A percentile compares a stretch with the other conserved stretches of the same genome.
Evolutionary conservation across 2,329 filamentous ascomycete genomes (phyloP).

Genomic region (Rhynchosporium secalis): DNA sequence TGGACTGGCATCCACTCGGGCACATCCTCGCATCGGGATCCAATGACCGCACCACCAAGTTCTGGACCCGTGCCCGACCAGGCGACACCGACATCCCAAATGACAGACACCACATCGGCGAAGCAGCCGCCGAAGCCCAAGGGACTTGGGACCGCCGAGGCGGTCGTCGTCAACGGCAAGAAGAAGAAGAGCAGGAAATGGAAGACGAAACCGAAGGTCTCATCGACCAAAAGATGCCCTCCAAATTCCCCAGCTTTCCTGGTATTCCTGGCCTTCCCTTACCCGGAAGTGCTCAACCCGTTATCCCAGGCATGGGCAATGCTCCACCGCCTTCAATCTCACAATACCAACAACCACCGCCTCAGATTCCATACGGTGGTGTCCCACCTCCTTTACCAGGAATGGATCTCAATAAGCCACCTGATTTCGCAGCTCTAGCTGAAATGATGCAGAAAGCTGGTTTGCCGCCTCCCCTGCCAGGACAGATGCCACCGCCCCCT

Average conservation of each 20-base stretch:
- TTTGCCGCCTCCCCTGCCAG: constrained; percentile 53
- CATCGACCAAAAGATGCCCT: constrained; percentile 82
- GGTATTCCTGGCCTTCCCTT: constrained; percentile 47
- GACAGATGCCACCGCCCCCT: constrained; percentile 39
- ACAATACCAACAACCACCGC: constrained; percentile 41
- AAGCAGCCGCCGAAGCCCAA: constrained; percentile 87
- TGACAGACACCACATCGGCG: constrained; percentile 93
- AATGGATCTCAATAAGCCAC: constrained; percentile 59
- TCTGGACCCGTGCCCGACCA: constrained; percentile 90
- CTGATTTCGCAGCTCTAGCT: constrained; percentile 60
- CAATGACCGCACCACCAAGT: constrained; percentile 93
- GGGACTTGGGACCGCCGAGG: constrained; percentile 90
- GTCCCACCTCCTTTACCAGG: constrained; percentile 50
- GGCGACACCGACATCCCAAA: constrained; percentile 84
- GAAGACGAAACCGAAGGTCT: constrained; percentile 93
- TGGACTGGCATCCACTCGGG: constrained; percentile 96
- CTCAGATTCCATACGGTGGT: constrained; percentile 47
- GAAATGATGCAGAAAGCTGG: constrained; percentile 67
- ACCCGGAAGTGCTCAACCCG: constrained; percentile 41
- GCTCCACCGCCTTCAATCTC: constrained; percentile 41
- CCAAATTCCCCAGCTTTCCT: constrained; percentile 61
- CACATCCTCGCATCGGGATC: constrained; percentile 95
- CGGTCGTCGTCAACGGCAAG: constrained; percentile 74
- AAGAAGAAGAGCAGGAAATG: constrained; percentile 90
- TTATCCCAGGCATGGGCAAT: constrained; percentile 53